Conservation (phyloP, 495 filamentous ascomycete species). For the Trichoderma reesei region DNA sequence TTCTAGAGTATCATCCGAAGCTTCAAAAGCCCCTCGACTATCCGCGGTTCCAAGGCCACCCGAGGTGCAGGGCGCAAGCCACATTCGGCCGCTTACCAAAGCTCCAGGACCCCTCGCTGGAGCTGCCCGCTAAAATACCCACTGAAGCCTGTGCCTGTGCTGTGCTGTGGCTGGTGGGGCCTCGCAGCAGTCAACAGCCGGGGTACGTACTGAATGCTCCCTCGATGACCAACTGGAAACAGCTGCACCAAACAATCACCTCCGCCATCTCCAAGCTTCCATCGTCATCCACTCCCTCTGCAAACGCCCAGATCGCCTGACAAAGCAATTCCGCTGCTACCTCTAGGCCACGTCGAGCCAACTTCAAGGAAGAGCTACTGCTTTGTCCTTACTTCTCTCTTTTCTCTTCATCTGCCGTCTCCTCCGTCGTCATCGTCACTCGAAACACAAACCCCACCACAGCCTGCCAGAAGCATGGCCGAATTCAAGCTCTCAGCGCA, state of each 20-base stretch:
- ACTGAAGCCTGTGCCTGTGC: background rate
- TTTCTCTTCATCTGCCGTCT: background rate
- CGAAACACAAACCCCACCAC: background rate
- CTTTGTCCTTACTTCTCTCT: background rate
- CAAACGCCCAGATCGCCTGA: background rate
- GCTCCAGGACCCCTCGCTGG: background rate
- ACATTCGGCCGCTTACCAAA: background rate
- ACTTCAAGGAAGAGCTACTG: background rate
- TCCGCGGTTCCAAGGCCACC: too few relatives aligned
- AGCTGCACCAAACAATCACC: background rate
- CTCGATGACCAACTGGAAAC: background rate
- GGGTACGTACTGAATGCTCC: background rate
- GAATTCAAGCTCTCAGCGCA: conserved; percentile 76
- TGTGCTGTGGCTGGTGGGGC: background rate
- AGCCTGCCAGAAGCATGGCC: conserved; percentile 25
- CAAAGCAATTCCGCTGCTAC: background rate
- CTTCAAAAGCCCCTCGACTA: too few relatives aligned
- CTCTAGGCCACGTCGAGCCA: too few relatives aligned
- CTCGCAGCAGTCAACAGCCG: background rate
- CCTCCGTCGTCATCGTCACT: background rate
- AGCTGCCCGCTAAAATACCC: background rate
- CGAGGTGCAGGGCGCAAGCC: background rate
- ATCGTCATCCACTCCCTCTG: background rate
- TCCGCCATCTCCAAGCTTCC: background rate
- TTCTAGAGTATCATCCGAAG: too few relatives aligned